Evolutionary conservation across 768 basidiomycete genomes (phyloP).

Genomic region (Bullera alba): DNA sequence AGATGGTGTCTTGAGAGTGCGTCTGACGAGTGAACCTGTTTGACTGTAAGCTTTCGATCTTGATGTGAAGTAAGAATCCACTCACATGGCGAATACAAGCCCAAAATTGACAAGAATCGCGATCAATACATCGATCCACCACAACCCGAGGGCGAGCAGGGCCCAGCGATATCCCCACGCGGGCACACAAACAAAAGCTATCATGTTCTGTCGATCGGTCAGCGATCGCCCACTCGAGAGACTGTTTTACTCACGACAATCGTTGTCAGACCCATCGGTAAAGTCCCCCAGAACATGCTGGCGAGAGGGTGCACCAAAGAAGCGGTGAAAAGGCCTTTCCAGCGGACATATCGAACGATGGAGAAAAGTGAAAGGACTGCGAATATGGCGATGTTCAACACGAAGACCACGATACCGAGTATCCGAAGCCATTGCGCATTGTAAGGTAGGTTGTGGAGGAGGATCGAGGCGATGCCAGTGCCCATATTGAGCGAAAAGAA

Average conservation of each 20-base stretch:
- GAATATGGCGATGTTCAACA: slow-evolving; percentile 38
- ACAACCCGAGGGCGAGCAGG: slow-evolving; percentile 53
- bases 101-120: slow-evolving; percentile 59
- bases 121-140: slow-evolving; percentile 61
- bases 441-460: slow-evolving; percentile 43
- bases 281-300: slow-evolving; percentile 37
- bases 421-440: slow-evolving; percentile 33
- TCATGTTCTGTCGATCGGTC: slow-evolving; percentile 36
- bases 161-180: slow-evolving; percentile 28
- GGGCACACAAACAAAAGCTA: slow-evolving; percentile 34
- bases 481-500: slow-evolving; percentile 37
- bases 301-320: slow-evolving; percentile 28
- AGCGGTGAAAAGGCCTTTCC: slow-evolving; percentile 25
- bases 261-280: slow-evolving; percentile 44
- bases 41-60: not conserved
- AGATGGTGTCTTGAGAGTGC: slow-evolving; percentile 56
- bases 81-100: slow-evolving; percentile 62
- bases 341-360: slow-evolving; percentile 38
- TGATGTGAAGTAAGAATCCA: slow-evolving; percentile 9
- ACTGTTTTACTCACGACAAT: slow-evolving; percentile 26
- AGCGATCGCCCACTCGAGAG: not conserved
- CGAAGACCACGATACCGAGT: slow-evolving; percentile 35
- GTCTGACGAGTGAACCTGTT: slow-evolving; percentile 57
- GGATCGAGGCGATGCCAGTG: slow-evolving; percentile 42
- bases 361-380: slow-evolving; percentile 11